Percentiles rank a stretch among this genome's conserved stretches.
Conservation (phyloP, 495 filamentous ascomycete genomes). For the Aspergillus baeticus region DNA sequence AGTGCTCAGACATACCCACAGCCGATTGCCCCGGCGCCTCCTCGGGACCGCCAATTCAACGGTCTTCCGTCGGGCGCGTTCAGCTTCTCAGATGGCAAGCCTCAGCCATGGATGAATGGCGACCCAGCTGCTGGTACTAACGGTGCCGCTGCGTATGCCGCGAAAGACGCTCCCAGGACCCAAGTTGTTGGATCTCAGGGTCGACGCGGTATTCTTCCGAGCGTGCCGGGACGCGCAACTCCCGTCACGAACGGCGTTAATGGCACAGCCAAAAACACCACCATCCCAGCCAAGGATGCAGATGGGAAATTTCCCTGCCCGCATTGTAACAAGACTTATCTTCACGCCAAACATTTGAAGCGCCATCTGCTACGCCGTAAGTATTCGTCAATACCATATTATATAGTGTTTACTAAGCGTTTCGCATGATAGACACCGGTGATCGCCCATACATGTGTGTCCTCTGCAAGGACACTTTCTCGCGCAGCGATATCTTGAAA, state of each 20-base stretch:
- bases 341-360: conserved; percentile 97
- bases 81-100: conserved; percentile 48
- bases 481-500: conserved; percentile 95
- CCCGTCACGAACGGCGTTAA: conserved; percentile 59
- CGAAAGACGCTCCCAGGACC: conserved; percentile 62
- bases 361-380: conserved; percentile 92
- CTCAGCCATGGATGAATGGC: conserved; percentile 36
- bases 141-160: conserved; percentile 37
- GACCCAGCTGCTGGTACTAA: conserved; percentile 41
- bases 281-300: conserved; percentile 86
- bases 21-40: conserved; percentile 68
- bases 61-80: conserved; percentile 64
- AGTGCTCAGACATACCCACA: conserved; percentile 66
- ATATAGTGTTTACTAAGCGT: conserved; percentile 6
- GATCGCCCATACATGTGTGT: conserved; percentile 96
- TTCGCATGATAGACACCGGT: conserved; percentile 72
- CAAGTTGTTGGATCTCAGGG: conserved; percentile 94
- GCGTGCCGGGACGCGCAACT: conserved; percentile 74
- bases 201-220: conserved; percentile 84
- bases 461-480: conserved; percentile 97
- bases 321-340: conserved; percentile 95
- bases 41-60: conserved; percentile 54
- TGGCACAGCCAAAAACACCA: conserved; percentile 66
- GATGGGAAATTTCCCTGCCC: conserved; percentile 97
- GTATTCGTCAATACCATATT: conserved; percentile 35